Evolutionary conservation across 2,329 filamentous ascomycete genomes (phyloP), one percentile per base, ranked within the genome.

Genomic region (Penicillium capsulatum): DNA sequence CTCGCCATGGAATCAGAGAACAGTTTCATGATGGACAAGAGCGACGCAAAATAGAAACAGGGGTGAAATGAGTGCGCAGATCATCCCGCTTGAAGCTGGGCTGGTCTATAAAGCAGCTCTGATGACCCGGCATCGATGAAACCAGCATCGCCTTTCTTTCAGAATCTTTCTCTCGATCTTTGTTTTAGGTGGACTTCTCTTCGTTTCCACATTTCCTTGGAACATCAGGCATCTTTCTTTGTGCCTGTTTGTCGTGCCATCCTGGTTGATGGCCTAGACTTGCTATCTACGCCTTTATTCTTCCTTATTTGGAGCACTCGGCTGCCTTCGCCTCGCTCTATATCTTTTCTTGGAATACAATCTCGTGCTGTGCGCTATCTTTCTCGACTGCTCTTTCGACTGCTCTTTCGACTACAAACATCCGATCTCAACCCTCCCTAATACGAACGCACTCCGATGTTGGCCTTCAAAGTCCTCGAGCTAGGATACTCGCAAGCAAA

Each of bases 401-500:
- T 7, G 15, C 17, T 14, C 38, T 14, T 4, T 34, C n/a, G 15
- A 20, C 28, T 16, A 31, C 15, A 41, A 28, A 5, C 19, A n/a
- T 22, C 5, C 5, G 9, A 22, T 22, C 9, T 22, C 5, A 22
- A 22, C 9, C 9, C 19, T 9, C 19, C 5, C 9, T 22, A 22
- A 22, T 22, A 22, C 19, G 19, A 22, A 22, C 5, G 5, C 19
- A 22, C 19, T 22, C 19, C 22, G 14, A 34, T 38, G 26, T 43
- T 62, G 46, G 28, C 60, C 34, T 17, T 58, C 37, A 60, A 56
- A 48, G 39, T 58, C 40, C 42, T 61, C 45, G 50, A 53, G 40
- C 27, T 58, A 19, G 60, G 59, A 44, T 38, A 45, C 40, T 49
- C 49, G 26, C 48, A 61, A 49, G 53, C 54, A 47, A 60, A 61